phyloP scores from a whole-genome alignment of 1,284 basidiomycete genomes.

The Puccinia coronata region DNA sequence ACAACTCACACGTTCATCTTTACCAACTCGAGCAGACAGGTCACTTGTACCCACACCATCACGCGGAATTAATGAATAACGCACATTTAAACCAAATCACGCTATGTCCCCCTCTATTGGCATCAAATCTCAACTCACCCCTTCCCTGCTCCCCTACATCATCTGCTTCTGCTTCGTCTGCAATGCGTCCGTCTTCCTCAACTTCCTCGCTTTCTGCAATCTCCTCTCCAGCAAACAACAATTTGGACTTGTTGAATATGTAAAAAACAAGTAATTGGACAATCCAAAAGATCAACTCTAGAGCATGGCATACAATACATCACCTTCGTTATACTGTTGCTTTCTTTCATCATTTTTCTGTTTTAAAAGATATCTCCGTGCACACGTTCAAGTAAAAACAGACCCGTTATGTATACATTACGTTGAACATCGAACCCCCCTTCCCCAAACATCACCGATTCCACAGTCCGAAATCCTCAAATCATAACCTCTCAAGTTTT shows the following conservation, averaged over 20 bases:
- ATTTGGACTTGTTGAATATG: constrained; percentile 23
- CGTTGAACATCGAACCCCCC: background rate
- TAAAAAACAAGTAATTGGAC: constrained; percentile 11
- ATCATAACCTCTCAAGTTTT: background rate
- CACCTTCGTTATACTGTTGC: background rate
- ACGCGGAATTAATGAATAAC: constrained; percentile 9
- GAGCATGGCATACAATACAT: background rate
- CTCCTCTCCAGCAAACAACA: background rate
- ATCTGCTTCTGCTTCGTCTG: background rate
- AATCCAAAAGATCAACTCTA: background rate
- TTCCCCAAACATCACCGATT: background rate
- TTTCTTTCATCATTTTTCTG: background rate
- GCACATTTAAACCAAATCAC: constrained; percentile 24
- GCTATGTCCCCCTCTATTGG: background rate
- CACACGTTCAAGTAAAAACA: background rate
- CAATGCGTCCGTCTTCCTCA: constrained; percentile 8
- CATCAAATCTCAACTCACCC: constrained; percentile 13
- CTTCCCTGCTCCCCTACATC: constrained; percentile 7
- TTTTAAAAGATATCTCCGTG: background rate
- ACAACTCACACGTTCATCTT: background rate
- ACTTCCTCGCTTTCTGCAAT: background rate
- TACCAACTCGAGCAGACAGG: background rate
- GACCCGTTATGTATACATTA: background rate
- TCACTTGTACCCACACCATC: constrained; percentile 4
- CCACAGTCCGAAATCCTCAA: background rate